Percentiles rank a stretch among this genome's conserved stretches.
phyloP scores from a whole-genome alignment of 352 stramenopile genomes.

The Phytophthora pinifolia region DNA sequence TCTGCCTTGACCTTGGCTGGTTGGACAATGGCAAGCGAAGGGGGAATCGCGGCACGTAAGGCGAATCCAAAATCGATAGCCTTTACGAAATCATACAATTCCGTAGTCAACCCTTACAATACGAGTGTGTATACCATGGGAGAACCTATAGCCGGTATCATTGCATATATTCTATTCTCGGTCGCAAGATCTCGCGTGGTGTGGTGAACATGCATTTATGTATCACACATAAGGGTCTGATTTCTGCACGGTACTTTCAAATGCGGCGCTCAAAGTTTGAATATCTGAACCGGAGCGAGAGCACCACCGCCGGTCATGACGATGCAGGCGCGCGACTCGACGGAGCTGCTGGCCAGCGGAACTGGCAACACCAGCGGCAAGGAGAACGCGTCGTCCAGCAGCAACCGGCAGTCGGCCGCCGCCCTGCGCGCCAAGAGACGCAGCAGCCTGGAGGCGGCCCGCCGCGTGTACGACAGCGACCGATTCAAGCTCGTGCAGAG shows the following conservation, averaged over 20 bases:
- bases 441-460: conserved; percentile 21
- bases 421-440: conserved; percentile 14
- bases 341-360: conserved; percentile 14
- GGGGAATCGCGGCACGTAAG: no score
- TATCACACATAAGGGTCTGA: background rate
- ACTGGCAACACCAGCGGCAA: conserved; percentile 9
- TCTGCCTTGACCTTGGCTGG: no score
- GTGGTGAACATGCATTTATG: background rate
- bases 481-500: conserved; percentile 42
- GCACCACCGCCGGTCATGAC: conserved; percentile 23
- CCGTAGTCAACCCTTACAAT: no score
- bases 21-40: no score
- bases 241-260: conserved; percentile 22
- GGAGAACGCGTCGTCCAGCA: conserved; percentile 23
- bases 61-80: no score
- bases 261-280: conserved; percentile 34
- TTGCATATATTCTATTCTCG: no score
- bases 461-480: conserved; percentile 34
- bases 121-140: no score
- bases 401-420: conserved; percentile 1
- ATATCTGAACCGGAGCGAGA: conserved; percentile 39
- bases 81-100: no score
- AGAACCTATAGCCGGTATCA: no score
- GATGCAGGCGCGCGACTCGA: conserved; percentile 31
- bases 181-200: background rate